Percentiles rank a stretch among this genome's conserved stretches.
Conservation (phyloP, 2,329 filamentous ascomycete species). For the Chrysoporthe austroafricana region DNA sequence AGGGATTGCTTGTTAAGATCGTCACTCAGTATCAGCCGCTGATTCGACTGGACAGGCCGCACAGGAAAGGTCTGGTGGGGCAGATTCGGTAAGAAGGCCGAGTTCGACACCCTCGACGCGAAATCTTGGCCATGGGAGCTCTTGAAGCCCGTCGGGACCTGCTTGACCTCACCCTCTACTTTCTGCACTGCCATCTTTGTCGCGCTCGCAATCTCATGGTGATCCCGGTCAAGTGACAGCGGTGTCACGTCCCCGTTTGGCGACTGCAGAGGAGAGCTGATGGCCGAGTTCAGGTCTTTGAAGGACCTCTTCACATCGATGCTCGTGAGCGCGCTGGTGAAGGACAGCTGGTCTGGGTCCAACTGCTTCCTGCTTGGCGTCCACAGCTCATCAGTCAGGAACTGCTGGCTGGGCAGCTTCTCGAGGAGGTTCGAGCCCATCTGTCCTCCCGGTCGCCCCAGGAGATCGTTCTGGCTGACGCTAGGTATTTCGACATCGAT, state of each 20-base stretch:
- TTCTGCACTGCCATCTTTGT: conserved; percentile 13
- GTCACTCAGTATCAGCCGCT: conserved; percentile 4
- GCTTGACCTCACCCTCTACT: conserved; percentile 9
- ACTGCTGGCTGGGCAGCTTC: conserved; percentile 8
- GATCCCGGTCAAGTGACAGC: conserved; percentile 15
- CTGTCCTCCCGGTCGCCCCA: conserved; percentile 1
- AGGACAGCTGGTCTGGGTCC: conserved; percentile 35
- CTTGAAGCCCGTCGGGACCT: neutral
- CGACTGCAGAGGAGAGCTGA: neutral
- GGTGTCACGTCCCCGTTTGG: conserved; percentile 20
- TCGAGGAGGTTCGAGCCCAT: conserved; percentile 15
- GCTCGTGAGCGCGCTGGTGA: conserved; percentile 32
- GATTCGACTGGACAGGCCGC: conserved; percentile 6
- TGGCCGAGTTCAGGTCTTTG: conserved; percentile 14
- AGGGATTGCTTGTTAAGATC: conserved; percentile 13
- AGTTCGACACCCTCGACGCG: conserved; percentile 3
- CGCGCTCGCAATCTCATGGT: neutral
- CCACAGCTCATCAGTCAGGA: conserved; percentile 21
- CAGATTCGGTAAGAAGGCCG: conserved; percentile 13
- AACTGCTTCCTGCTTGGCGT: conserved; percentile 32
- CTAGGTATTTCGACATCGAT: conserved; percentile 19
- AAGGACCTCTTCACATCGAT: conserved; percentile 25
- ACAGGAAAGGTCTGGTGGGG: conserved; percentile 10
- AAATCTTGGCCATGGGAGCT: neutral
- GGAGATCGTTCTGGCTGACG: conserved; percentile 7